Base-by-base conservation (phyloP, 768 basidiomycete genomes). In the Porphyrellus cyaneotinctus region DNA sequence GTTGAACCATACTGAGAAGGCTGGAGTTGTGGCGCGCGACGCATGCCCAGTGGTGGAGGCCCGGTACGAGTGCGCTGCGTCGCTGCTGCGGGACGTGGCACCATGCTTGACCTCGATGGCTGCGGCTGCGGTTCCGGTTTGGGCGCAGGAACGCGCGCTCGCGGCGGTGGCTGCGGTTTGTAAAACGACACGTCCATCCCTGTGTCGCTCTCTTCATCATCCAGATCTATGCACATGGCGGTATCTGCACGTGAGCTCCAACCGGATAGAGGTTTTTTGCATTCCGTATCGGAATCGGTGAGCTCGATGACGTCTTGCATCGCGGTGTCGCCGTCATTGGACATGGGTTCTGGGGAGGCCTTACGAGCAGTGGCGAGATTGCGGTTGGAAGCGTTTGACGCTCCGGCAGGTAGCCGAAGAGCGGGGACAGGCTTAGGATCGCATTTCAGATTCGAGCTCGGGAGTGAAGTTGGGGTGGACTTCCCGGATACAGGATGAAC, bases 1-100 rank as follows among this genome's bases (percentile, higher is more conserved):
- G 67, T 56, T 2, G 54, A 41, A 17, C 36, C 15, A 12, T 55
- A 63, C 28, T 70, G 68, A 0, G 68, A 58, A 37, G 55, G 10
- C 24, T 52, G 57, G 17, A 53, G 41, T 23, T 58, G 58, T 14
- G 63, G 33, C 0, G 50, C 47, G 14, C 69, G 62, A 17, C 67
- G 67, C 67, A 68, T 68, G 7, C 67, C 67, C 9, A 68, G 49
- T 3, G 50, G 63, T 4, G 67, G 67, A 24, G 64, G 69, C 9
- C 55, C 64, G 0, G 45, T 30, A 18, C 57, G 57, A 0, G 50
- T 4, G 8, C 57, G 61, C 41, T 66, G 63, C 3, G 52, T 56
- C 17, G 56, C 38, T n/a, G 32, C 48, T 0, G 46, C 31, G 14
- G 48, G 53, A n/a, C 36, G 52, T 33, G 48, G 9, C 9, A 9